Evolutionary conservation across 768 basidiomycete species (phyloP).

Genomic region (Podaxis pistillaris): DNA sequence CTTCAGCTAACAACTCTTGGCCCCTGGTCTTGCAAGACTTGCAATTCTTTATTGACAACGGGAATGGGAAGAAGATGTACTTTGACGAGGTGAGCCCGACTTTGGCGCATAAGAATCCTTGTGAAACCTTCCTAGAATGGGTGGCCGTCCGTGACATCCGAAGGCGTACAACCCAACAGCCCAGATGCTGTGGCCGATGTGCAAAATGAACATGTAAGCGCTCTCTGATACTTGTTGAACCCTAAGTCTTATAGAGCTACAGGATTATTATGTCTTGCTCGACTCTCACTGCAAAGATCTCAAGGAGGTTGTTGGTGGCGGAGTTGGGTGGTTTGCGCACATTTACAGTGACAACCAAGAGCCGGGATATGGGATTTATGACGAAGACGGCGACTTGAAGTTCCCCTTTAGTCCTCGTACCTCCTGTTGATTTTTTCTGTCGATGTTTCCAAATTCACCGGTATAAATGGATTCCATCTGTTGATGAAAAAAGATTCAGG

Average conservation of each 20-base stretch:
- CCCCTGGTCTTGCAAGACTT: slow-evolving; percentile 48
- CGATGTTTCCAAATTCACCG: too few relatives aligned
- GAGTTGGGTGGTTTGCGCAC: slow-evolving; percentile 68
- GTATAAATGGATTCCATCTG: too few relatives aligned
- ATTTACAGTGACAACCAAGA: slow-evolving; percentile 54
- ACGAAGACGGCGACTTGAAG: slow-evolving; percentile 38
- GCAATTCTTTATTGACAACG: slow-evolving; percentile 54
- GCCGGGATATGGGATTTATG: slow-evolving; percentile 61
- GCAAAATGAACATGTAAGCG: slow-evolving; percentile 43
- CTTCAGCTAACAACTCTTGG: slow-evolving; percentile 46
- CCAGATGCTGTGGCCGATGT: slow-evolving; percentile 46
- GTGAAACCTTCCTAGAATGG: slow-evolving; percentile 43
- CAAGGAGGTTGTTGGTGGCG: slow-evolving; percentile 48
- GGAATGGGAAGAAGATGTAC: slow-evolving; percentile 62
- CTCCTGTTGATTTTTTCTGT: slow-evolving; percentile 31
- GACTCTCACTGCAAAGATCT: slow-evolving; percentile 52
- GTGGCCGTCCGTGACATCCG: slow-evolving; percentile 59
- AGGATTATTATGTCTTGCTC: slow-evolving; percentile 53
- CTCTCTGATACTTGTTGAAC: neutral
- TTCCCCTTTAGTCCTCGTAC: slow-evolving; percentile 54
- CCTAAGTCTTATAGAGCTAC: neutral
- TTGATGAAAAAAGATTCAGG: too few relatives aligned
- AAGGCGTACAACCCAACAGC: slow-evolving; percentile 54
- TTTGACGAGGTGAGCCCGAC: slow-evolving; percentile 46
- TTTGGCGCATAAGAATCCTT: neutral